Conservation (phyloP, 495 filamentous ascomycete genomes). For the Podospora tetraspora region DNA sequence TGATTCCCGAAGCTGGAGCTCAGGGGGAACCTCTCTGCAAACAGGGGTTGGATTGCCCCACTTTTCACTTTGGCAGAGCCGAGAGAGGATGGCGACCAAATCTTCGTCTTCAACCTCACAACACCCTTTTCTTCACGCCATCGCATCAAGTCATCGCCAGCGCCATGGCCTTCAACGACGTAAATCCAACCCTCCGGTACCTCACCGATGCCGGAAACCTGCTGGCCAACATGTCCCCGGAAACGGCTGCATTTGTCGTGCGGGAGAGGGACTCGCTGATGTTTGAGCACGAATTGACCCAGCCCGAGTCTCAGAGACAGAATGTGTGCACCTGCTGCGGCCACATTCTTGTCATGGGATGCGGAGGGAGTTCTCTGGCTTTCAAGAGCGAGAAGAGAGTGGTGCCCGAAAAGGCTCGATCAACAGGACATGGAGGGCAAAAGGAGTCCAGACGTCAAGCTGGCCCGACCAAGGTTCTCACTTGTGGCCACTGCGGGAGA, state of each 20-base stretch:
- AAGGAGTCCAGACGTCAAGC: conserved; percentile 11
- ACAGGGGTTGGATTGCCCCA: background rate
- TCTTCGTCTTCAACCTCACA: background rate
- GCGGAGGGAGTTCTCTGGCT: conserved; percentile 31
- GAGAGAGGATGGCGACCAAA: background rate
- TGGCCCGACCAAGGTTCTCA: conserved; percentile 36
- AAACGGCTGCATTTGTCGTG: conserved; percentile 48
- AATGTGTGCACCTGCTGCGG: conserved; percentile 49
- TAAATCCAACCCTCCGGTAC: conserved; percentile 33
- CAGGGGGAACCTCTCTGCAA: background rate
- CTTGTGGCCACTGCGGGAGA: conserved; percentile 40
- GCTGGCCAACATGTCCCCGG: conserved; percentile 39
- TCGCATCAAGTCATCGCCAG: background rate
- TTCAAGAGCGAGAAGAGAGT: conserved; percentile 27
- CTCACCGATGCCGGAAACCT: conserved; percentile 50
- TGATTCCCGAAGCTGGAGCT: background rate
- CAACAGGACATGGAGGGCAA: conserved; percentile 4
- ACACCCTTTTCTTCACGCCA: background rate
- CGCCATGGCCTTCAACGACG: conserved; percentile 27
- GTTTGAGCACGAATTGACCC: conserved; percentile 38
- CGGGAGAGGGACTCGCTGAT: conserved; percentile 37
- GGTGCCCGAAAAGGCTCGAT: conserved; percentile 11
- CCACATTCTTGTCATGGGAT: conserved; percentile 46
- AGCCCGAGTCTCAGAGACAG: conserved; percentile 40
- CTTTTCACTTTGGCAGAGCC: background rate